Evolutionary conservation across 176 grass and related monocot genomes (phyloP).

Genomic region (Aegilops sharonensis): DNA sequence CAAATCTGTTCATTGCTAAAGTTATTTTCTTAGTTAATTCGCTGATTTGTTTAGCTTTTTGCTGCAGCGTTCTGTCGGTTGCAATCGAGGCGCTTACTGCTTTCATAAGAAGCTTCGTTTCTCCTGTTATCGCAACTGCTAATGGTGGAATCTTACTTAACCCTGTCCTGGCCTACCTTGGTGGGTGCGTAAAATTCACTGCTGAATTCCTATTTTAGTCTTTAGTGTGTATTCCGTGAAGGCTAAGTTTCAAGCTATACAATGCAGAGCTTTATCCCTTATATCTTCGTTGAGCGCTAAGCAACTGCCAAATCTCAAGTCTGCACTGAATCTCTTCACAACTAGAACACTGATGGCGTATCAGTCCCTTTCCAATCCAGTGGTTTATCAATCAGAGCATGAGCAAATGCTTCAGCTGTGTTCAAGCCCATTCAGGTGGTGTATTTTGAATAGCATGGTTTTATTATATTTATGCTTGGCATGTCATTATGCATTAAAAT

Average conservation of each 20-base stretch:
- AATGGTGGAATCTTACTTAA: conserved; percentile 89
- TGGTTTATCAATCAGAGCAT: conserved; percentile 88
- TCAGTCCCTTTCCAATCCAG: conserved; percentile 67
- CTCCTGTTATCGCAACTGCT: conserved; percentile 44
- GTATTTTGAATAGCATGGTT: conserved; percentile 22
- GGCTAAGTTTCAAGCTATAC: conserved; percentile 35
- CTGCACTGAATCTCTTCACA: conserved; percentile 70
- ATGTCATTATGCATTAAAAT: conserved; percentile 15
- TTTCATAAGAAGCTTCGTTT: conserved; percentile 91
- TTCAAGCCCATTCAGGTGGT: conserved; percentile 79
- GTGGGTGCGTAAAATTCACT: conserved; percentile 61
- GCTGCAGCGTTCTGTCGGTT: conserved; percentile 82
- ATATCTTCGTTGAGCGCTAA: conserved; percentile 77
- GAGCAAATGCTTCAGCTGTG: conserved; percentile 75
- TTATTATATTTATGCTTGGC: conserved; percentile 26
- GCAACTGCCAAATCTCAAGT: conserved; percentile 62
- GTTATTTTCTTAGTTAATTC: not conserved
- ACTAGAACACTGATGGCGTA: conserved; percentile 93
- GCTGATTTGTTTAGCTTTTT: conserved; percentile 28
- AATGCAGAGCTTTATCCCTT: conserved; percentile 77
- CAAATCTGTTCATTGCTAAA: not conserved
- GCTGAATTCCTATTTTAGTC: conserved; percentile 3
- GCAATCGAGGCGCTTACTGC: conserved; percentile 94
- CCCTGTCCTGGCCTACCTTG: conserved; percentile 89
- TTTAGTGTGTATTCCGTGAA: conserved; percentile 20